Base-by-base conservation (phyloP, 306 rosid genomes). In the Inga laurina region DNA sequence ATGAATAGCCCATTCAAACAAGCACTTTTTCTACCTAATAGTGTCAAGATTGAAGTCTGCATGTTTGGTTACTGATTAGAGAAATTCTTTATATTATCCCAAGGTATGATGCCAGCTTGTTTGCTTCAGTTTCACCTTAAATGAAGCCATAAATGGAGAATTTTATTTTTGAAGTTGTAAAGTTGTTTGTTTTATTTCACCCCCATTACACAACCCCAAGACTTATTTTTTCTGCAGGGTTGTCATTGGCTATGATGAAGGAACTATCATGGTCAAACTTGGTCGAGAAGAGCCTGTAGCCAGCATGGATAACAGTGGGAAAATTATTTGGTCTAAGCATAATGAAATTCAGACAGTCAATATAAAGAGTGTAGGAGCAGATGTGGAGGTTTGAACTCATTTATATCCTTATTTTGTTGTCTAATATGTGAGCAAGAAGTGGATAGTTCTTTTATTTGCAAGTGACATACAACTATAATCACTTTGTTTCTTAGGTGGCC, bases 241-340 rank as follows among this genome's bases (percentile, higher is more conserved):
- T 81, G 99, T 92, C 85, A 91, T 97, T 85, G 99, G 99, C 78
- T 97, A 94, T 82, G 99, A 97, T 87, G 99, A 97, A 86, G 99
- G 99, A 85, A 94, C 98, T 79, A 94, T 97, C 70, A 97, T 97
- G 99, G 95, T 97, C 75, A 97, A 97, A 90, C 97, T 97, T 88
- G 99, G 99, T 82, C 91, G 99, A 78, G 99, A 97, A 88, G 99
- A 85, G 79, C 99, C 99, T 48, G 93, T 97, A 77, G 99, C 97
- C 75, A 97, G 99, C 86, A 97, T 97, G 99, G 99, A 97, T 88
- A 94, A 90, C 85, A 87, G 98, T 70, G 99, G 99, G 84, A 97
- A 97, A 88, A 92, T 97, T 46, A 92, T 97, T 49, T 97, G 97
- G 99, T 94, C 99, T 68, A 97, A 94, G 93, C 99, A 97, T 74